Percentiles rank a stretch among this genome's conserved stretches.
Conservation (phyloP, 192 early-diverging fungal species). For the Spizellomyces sp. region DNA sequence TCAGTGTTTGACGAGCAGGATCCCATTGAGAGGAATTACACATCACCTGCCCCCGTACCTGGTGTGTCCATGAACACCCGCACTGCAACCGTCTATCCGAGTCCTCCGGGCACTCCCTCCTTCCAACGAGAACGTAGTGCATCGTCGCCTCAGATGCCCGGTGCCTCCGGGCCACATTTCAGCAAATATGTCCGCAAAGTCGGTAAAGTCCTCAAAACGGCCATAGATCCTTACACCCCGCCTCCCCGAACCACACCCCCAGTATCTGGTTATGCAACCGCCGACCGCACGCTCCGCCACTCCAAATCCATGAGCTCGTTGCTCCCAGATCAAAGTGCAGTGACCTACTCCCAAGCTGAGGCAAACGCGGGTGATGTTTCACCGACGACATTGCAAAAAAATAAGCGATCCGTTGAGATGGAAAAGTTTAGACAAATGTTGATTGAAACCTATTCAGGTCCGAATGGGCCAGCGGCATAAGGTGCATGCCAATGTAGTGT, state of each 20-base stretch:
- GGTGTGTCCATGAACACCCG: not conserved
- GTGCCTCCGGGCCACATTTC: not conserved
- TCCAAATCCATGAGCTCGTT: not conserved
- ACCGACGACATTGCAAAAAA: not conserved
- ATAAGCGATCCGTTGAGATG: not conserved
- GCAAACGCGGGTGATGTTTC: not conserved
- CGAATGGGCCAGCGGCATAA: not conserved
- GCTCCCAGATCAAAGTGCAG: not conserved
- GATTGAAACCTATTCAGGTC: conserved; percentile 4
- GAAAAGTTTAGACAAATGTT: not conserved
- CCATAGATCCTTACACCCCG: not conserved
- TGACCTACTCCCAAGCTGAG: not conserved
- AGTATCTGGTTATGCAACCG: not conserved
- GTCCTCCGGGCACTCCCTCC: not conserved
- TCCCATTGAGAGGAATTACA: not conserved
- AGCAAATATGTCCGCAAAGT: not conserved
- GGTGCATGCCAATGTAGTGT: no score
- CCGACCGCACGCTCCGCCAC: not conserved
- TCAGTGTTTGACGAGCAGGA: no score
- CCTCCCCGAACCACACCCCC: not conserved
- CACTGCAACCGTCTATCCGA: not conserved
- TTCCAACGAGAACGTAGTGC: not conserved
- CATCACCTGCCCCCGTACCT: not conserved
- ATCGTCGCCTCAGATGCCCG: not conserved
- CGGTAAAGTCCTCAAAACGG: not conserved